Conservation (phyloP, 805 yeast genomes). For the Cyberlindnera mycetangii region DNA sequence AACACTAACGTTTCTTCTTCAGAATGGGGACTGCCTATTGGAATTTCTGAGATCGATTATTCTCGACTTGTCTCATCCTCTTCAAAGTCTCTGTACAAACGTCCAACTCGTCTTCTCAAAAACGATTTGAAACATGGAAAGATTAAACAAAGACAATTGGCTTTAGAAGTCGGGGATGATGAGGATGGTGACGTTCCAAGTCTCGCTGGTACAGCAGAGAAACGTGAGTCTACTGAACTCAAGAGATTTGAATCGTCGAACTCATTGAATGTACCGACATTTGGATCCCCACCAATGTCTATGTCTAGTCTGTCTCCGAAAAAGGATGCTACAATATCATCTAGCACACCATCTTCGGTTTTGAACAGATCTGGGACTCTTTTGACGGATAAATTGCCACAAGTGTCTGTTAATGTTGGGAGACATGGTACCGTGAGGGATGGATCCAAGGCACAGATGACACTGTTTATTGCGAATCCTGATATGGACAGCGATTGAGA, state of each 20-base stretch:
- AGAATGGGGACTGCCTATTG: slow-evolving; percentile 51
- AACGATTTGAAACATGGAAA: slow-evolving; percentile 60
- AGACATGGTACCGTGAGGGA: slow-evolving; percentile 37
- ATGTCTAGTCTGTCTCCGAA: slow-evolving; percentile 14
- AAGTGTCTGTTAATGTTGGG: slow-evolving; percentile 23
- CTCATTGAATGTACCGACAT: slow-evolving; percentile 4
- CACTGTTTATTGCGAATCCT: slow-evolving; percentile 57
- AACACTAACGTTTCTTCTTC: slow-evolving; percentile 45
- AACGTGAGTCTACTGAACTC: slow-evolving; percentile 18
- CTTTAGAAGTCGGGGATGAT: slow-evolving; percentile 71
- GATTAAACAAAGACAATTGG: slow-evolving; percentile 62
- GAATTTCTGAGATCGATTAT: slow-evolving; percentile 47
- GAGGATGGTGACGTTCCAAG: slow-evolving; percentile 31
- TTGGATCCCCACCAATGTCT: slow-evolving; percentile 13
- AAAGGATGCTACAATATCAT: not conserved
- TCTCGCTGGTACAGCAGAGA: not conserved
- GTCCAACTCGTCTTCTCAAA: slow-evolving; percentile 21
- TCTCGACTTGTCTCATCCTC: slow-evolving; percentile 14
- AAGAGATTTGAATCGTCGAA: slow-evolving; percentile 16
- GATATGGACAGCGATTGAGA: slow-evolving; percentile 37
- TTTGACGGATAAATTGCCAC: slow-evolving; percentile 20
- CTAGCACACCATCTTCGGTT: not conserved
- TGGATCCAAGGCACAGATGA: slow-evolving; percentile 36
- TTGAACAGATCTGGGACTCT: slow-evolving; percentile 26
- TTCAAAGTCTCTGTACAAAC: slow-evolving; percentile 17